phyloP scores from a whole-genome alignment of 2,329 filamentous ascomycete species.

The Claviceps fusiformis region DNA sequence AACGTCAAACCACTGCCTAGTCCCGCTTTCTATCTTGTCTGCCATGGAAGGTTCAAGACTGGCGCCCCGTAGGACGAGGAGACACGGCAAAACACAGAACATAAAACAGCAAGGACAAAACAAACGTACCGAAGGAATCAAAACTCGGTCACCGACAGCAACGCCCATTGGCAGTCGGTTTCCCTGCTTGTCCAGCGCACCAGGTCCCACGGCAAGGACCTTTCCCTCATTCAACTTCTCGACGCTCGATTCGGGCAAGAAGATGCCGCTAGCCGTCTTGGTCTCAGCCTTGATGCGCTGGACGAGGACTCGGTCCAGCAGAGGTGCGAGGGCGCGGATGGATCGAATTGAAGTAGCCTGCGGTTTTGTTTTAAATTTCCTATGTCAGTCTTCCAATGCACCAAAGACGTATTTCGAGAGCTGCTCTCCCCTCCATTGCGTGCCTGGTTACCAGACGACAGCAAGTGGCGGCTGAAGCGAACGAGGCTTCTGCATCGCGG shows the following conservation, averaged over 20 bases:
- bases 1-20: not conserved
- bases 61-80: not conserved
- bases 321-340: slow-evolving; percentile 86
- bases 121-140: slow-evolving; percentile 76
- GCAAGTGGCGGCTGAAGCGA: not conserved
- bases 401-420: too few species aligned
- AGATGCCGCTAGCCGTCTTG: slow-evolving; percentile 94
- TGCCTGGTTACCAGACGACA: not conserved
- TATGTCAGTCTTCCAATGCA: not conserved
- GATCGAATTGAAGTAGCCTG: slow-evolving; percentile 71
- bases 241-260: slow-evolving; percentile 89
- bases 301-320: slow-evolving; percentile 95
- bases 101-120: not conserved
- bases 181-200: slow-evolving; percentile 74
- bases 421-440: not conserved
- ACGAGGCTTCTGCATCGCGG: not conserved
- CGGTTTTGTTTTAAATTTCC: not conserved
- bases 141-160: slow-evolving; percentile 70
- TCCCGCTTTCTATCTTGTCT: not conserved
- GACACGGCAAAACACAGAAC: not conserved
- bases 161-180: slow-evolving; percentile 81
- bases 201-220: slow-evolving; percentile 89
- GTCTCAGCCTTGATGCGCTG: slow-evolving; percentile 95
- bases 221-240: slow-evolving; percentile 98
- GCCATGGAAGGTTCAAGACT: not conserved